Base-by-base conservation (phyloP, 23 red algal species). In the Pyropia yezoensis region DNA sequence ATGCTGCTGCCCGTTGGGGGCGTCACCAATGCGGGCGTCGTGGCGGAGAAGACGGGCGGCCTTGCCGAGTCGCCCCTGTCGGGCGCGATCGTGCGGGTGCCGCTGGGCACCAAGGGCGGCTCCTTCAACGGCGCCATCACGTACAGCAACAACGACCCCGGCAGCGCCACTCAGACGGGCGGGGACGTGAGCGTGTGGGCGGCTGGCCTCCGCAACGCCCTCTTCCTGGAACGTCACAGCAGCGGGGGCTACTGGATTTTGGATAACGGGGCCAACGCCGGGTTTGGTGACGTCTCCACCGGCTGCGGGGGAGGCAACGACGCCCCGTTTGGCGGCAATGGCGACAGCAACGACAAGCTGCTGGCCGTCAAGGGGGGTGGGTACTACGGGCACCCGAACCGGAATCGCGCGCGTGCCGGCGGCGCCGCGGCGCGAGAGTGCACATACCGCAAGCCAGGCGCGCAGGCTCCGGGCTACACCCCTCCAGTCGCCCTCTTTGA, bases 21-120 rank as follows among this genome's bases (percentile, higher is more conserved):
- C 3, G 67, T 72, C 18, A 87, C 82, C 2, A 87, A 87, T 39
- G 82, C 82, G 27, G 82, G 82, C 6, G 71, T 87, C 27, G 28
- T 59, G 17, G 76, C 63, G 33, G 70, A 75, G 22, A 70, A 70
- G 34, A 69, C 61, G 22, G 63, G 71, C 13, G 66, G 57, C 25
- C 59, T 75, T 25, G 62, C 69, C 28, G 82, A 87, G 52, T 76
- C 70, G 15, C 82, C 82, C 5, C 27, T 87, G 14, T 73, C 66
- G 50, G 71, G 82, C 0, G 82, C 82, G 33, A 39, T 87, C 24
- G 27, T 87, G 51, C 39, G 39, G 39, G 39, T 47, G 39, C 39
- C 39, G 11, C 39, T 47, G 7, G 11, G 39, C 12, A 47, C 39
- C 39, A 47, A 47, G 39, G 33, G 50, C 16, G 39, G 51, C 72